A percentile compares a stretch with the other conserved stretches of the same genome.
phyloP scores from a whole-genome alignment of 768 basidiomycete species.

The Candolleomyces eurysporus region DNA sequence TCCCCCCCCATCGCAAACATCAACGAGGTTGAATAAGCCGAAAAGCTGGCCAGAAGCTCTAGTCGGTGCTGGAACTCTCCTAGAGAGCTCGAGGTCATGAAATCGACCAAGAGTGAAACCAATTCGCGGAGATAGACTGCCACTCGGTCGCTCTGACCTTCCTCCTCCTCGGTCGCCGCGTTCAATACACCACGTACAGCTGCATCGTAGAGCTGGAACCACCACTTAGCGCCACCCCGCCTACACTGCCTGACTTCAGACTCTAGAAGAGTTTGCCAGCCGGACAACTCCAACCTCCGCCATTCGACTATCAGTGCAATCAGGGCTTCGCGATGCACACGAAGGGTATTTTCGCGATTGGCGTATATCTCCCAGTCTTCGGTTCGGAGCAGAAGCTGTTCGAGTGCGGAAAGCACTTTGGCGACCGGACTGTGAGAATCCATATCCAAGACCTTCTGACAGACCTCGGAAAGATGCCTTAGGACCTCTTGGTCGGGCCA shows the following conservation, averaged over 20 bases:
- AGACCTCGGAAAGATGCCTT: constrained; percentile 76
- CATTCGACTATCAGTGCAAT: constrained; percentile 80
- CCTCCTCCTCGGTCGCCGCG: constrained; percentile 30
- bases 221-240: constrained; percentile 52
- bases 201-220: constrained; percentile 88
- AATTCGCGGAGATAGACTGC: constrained; percentile 60
- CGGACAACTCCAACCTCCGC: constrained; percentile 85
- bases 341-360: constrained; percentile 85
- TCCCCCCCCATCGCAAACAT: constrained; percentile 25
- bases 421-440: constrained; percentile 73
- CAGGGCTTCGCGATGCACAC: constrained; percentile 59
- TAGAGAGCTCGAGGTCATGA: constrained; percentile 69
- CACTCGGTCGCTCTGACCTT: constrained; percentile 18
- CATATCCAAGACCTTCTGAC: constrained; percentile 60
- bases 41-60: constrained; percentile 67
- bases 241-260: constrained; percentile 47
- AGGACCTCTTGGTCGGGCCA: constrained; percentile 99
- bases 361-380: constrained; percentile 98
- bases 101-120: constrained; percentile 78
- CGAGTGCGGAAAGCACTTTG: constrained; percentile 76
- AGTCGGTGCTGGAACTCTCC: constrained; percentile 80
- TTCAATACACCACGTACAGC: constrained; percentile 60
- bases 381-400: constrained; percentile 80
- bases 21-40: constrained; percentile 42
- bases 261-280: constrained; percentile 81